Evolutionary conservation across 202 grass and related monocot species (phyloP), one percentile per base, ranked within the genome.

Genomic region (Zizania palustris): DNA sequence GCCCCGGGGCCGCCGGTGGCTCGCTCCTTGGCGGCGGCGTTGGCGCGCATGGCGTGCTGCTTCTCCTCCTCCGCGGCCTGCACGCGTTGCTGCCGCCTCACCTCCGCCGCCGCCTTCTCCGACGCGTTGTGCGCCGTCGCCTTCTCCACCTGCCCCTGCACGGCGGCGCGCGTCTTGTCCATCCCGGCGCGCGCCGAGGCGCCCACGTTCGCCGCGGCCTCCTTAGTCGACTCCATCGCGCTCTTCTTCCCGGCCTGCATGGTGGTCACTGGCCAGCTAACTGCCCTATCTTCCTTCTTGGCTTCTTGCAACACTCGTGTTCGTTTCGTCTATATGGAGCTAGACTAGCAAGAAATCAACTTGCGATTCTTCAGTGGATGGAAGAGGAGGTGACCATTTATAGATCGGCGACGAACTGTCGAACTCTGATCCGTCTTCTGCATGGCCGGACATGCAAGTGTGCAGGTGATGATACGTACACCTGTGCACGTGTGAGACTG

Each of bases 121-220:
- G 77, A 54, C 8, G 84, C 69, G 35, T 86, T 45, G 11, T 69
- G 85, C 6, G 82, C 93, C 36, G 87, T 84, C 19, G 63, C 69
- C 82, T 90, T 92, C 76, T 92, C 87, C 75, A 73, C 68, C 72
- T 85, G 83, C 12, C 85, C 93, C 72, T 91, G 83, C 34, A 89
- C 39, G 39, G 78, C 60, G 58, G 93, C 87, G 79, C 78, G 80
- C 16, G 85, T 74, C 85, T 92, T 97, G 22, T 90, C 83, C 90
- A 82, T 83, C 57, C 90, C 87, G 13, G 93, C 75, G 60, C 19
- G 65, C 20, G 90, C 87, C 9, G 89, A 88, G 5, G 93, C 93
- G 12, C 87, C 85, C 1, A 96, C 20, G 80, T 92, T 90, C 3
- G 87, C 82, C 8, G 82, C 87, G 0, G 82, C 81, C 78, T 92